A percentile compares a stretch with the other conserved stretches of the same genome.
phyloP scores from a whole-genome alignment of 257 asterid genomes.

The Solanum phureja region DNA sequence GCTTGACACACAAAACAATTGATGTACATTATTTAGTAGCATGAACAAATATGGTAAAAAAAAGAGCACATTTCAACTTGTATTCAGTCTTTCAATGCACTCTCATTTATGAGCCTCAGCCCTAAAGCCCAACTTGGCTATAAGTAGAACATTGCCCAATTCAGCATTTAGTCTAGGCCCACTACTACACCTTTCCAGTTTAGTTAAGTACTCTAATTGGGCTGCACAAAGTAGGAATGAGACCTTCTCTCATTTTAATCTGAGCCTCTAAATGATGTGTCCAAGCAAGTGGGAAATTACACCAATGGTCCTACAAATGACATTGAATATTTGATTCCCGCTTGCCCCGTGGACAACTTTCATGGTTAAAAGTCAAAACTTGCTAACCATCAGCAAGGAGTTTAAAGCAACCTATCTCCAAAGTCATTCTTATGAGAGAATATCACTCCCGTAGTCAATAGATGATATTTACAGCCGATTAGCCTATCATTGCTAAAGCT shows the following conservation, averaged over 20 bases:
- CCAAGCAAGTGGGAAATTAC: not conserved
- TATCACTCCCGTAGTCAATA: no score
- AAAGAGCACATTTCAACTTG: not conserved
- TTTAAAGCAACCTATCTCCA: not conserved
- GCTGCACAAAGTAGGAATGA: conserved; percentile 1
- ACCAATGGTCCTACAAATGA: not conserved
- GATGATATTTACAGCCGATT: no score
- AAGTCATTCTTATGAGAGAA: not conserved
- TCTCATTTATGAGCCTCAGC: not conserved
- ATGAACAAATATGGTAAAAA: not conserved
- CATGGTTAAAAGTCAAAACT: not conserved
- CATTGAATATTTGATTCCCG: not conserved
- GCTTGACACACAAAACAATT: not conserved
- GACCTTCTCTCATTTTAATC: not conserved
- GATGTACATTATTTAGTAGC: not conserved
- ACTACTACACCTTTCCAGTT: not conserved
- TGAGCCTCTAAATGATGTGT: not conserved
- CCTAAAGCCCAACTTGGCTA: not conserved
- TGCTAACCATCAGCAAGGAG: no score
- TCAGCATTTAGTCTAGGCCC: not conserved
- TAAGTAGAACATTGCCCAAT: not conserved
- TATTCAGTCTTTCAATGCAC: not conserved
- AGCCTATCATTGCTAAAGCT: not conserved
- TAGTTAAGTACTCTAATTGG: not conserved
- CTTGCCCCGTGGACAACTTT: not conserved